Base-by-base conservation (phyloP, 805 yeast genomes). In the Starmerella vaccinii region DNA sequence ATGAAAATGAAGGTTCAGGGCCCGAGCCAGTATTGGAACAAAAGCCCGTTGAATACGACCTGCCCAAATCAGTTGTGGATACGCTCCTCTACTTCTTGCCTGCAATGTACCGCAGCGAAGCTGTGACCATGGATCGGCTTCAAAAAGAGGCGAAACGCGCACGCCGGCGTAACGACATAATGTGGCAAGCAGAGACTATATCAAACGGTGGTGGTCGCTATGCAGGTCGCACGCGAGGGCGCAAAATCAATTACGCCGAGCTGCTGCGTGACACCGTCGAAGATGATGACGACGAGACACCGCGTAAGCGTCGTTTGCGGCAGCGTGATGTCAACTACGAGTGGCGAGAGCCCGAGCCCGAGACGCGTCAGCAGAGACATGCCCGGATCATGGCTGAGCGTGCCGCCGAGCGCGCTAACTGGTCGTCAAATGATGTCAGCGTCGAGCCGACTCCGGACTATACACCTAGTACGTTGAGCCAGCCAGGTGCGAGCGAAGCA, bases 141-240 rank as follows among this genome's bases (percentile, higher is more conserved):
- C 56, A 45, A 27, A 49, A 49, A 6, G 58, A 56, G 32, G 55
- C 49, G 33, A 56, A 55, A 19, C 54, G 57, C 21, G 49, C 30
- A 13, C 54, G 60, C 10, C 51, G 60, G 18, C 47, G 52, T 5
- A 49, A 50, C 33, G 55, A 49, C 37, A 40, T 60, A 19, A 54
- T 50, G 48, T 51, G 53, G 26, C 61, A 59, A 32, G 51, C 52
- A 1, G 58, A 50, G 23, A 37, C 50, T 44, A 52, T 56, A 22
- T 54, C 60, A 5, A 52, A 53, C 13, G 67, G 61, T 18, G 65
- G 61, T 23, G 68, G 68, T 13, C 49, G 58, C 10, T 50, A 55
- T 33, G 47, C 57, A 7, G 49, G 49, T 16, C 50, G 58, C n/a
- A 30, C 51, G 12, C 47, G 58, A 12, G 40, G 57, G 8, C 53